A percentile compares a stretch with the other conserved stretches of the same genome.
These are phyloP conservation scores for Lactarius akahatsu DNA, from an alignment of 768 basidiomycete species.

Conservation along the genomic window DNA sequence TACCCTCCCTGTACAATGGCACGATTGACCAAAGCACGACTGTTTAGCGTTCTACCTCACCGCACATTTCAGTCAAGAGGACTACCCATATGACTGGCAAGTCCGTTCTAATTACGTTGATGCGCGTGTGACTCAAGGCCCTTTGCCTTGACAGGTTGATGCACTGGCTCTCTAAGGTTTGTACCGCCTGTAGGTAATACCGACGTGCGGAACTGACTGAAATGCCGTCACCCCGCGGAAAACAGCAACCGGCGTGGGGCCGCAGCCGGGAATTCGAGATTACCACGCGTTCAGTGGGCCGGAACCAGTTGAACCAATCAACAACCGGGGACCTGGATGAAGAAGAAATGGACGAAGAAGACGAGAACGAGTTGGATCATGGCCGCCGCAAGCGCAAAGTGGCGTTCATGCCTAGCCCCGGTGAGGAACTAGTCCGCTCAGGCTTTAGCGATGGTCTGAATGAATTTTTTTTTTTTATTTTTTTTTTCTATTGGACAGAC, in stretches of 20 bases:
- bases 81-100: constrained; percentile 85
- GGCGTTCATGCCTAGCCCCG: constrained; percentile 82
- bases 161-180: constrained; percentile 85
- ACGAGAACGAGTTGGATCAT: constrained; percentile 60
- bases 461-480: constrained; percentile 11
- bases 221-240: constrained; percentile 16
- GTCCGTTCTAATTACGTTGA: constrained; percentile 23
- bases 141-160: constrained; percentile 57
- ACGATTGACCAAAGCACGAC: constrained; percentile 22
- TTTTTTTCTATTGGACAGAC: constrained; percentile 46
- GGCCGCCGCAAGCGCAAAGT: constrained; percentile 76
- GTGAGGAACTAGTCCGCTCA: constrained; percentile 43
- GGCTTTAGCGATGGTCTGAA: constrained; percentile 18
- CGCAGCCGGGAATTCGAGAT: constrained; percentile 88
- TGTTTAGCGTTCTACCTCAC: constrained; percentile 79
- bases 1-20: background rate
- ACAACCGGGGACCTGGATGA: constrained; percentile 79
- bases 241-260: constrained; percentile 88
- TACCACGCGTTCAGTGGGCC: constrained; percentile 70
- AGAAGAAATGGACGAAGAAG: constrained; percentile 59
- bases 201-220: constrained; percentile 1
- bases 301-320: constrained; percentile 60
- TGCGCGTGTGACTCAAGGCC: constrained; percentile 15
- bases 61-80: constrained; percentile 84
- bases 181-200: constrained; percentile 25